These are phyloP conservation scores for Epichloe sibirici DNA, from an alignment of 2,329 filamentous ascomycete species.

Conservation along the genomic window DNA sequence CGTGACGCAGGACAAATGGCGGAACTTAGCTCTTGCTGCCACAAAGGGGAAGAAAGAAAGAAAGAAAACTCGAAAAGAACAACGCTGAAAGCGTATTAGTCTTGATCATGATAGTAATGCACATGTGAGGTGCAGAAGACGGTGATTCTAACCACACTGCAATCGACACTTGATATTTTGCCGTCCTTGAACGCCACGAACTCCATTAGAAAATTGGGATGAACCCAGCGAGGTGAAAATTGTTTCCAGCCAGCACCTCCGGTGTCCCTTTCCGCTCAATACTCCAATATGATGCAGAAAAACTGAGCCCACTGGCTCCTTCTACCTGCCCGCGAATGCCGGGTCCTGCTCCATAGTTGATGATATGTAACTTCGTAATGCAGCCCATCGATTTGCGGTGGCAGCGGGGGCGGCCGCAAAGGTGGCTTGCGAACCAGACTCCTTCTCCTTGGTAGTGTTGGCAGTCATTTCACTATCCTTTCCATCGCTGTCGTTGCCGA, in stretches of 20 bases:
- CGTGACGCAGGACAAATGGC: not conserved
- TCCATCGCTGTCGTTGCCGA: slow-evolving; percentile 7
- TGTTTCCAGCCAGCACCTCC: no score
- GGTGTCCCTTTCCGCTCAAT: no score
- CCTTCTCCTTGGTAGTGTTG: not conserved
- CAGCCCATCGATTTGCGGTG: slow-evolving; percentile 60
- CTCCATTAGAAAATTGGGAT: not conserved
- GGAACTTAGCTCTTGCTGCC: not conserved
- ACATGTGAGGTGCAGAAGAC: not conserved
- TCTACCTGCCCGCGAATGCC: slow-evolving; percentile 41
- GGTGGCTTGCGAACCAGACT: not conserved
- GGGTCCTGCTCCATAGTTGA: slow-evolving; percentile 82
- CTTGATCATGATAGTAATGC: not conserved
- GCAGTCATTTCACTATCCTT: slow-evolving; percentile 10
- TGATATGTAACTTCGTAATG: slow-evolving; percentile 71
- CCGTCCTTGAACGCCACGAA: not conserved
- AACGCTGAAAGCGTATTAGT: not conserved
- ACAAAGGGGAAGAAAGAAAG: not conserved
- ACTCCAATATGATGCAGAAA: not conserved
- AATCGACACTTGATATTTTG: not conserved
- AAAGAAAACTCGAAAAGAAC: not conserved
- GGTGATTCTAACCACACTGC: not conserved
- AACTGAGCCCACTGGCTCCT: not conserved
- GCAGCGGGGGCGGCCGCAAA: slow-evolving; percentile 14
- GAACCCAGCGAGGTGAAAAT: no score